Conservation (phyloP, 2,329 filamentous ascomycete species). For the Paecilomyces niveus region DNA sequence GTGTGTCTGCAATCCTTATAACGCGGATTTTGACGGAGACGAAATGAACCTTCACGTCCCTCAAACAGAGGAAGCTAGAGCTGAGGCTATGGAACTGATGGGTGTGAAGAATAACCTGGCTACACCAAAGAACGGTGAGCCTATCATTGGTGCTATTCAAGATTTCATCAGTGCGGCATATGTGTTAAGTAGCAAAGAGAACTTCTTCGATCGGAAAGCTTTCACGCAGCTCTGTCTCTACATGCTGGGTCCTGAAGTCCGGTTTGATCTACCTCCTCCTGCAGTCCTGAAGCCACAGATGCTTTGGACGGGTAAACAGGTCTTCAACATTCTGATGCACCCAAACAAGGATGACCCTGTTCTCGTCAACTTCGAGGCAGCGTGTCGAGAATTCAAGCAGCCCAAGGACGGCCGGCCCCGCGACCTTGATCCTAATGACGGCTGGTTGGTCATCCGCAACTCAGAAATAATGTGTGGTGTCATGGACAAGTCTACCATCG, state of each 20-base stretch:
- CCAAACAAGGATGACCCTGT: constrained; percentile 80
- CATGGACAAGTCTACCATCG: constrained; percentile 98
- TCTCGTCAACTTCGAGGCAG: constrained; percentile 84
- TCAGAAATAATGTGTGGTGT: constrained; percentile 95
- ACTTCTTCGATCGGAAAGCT: constrained; percentile 80
- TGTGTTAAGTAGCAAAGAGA: constrained; percentile 82
- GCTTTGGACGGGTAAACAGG: constrained; percentile 94
- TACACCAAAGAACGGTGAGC: constrained; percentile 95
- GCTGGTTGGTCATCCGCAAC: constrained; percentile 87
- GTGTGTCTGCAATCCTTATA: constrained; percentile 96
- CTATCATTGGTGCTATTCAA: constrained; percentile 97
- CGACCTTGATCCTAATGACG: constrained; percentile 76
- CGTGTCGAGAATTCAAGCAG: constrained; percentile 65
- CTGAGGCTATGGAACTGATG: constrained; percentile 94
- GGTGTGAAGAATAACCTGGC: constrained; percentile 94
- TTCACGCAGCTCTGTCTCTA: constrained; percentile 89
- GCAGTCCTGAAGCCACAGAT: constrained; percentile 77
- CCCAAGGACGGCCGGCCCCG: constrained; percentile 32
- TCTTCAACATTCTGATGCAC: constrained; percentile 86
- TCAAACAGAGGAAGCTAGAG: constrained; percentile 91
- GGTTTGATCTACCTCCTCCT: constrained; percentile 79
- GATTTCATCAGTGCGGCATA: constrained; percentile 98
- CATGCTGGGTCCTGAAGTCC: constrained; percentile 77
- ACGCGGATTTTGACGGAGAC: constrained; percentile 97
- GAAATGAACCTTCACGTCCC: constrained; percentile 99